Conservation (phyloP, 176 grass and related monocot genomes). For the Carex kokanica region DNA sequence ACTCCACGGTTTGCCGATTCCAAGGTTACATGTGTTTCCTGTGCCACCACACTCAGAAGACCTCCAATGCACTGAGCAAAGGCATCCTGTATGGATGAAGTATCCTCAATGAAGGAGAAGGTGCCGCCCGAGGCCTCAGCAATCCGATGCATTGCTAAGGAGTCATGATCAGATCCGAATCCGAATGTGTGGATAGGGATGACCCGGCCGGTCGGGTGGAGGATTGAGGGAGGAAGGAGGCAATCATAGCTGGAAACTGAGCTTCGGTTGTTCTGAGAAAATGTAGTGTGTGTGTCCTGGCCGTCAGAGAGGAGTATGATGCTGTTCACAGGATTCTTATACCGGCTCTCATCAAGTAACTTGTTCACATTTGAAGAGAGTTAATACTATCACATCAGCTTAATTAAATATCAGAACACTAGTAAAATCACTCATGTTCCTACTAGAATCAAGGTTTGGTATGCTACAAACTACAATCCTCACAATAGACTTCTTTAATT, state of each 20-base stretch:
- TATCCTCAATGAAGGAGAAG: conserved; percentile 68
- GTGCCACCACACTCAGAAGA: conserved; percentile 52
- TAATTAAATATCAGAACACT: background rate
- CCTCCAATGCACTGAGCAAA: conserved; percentile 85
- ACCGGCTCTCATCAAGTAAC: conserved; percentile 40
- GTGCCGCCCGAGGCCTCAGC: conserved; percentile 48
- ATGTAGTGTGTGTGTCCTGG: conserved; percentile 36
- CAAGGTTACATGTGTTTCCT: conserved; percentile 29
- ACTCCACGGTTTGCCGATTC: conserved; percentile 25
- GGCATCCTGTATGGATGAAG: conserved; percentile 53
- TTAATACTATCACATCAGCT: background rate
- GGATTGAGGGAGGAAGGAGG: conserved; percentile 42
- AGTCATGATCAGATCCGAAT: conserved; percentile 69
- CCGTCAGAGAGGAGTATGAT: conserved; percentile 80
- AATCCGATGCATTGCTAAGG: conserved; percentile 59
- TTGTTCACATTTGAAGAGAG: background rate
- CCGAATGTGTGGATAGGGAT: conserved; percentile 68
- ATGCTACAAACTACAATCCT: background rate
- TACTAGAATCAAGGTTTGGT: background rate
- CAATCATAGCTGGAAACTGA: conserved; percentile 26
- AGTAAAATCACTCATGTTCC: background rate
- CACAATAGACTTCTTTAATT: background rate
- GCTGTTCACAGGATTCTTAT: conserved; percentile 58
- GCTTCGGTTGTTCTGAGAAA: background rate
- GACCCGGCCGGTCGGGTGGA: background rate